Conservation (phyloP, 805 yeast species). For the Ogataea saltuana region DNA sequence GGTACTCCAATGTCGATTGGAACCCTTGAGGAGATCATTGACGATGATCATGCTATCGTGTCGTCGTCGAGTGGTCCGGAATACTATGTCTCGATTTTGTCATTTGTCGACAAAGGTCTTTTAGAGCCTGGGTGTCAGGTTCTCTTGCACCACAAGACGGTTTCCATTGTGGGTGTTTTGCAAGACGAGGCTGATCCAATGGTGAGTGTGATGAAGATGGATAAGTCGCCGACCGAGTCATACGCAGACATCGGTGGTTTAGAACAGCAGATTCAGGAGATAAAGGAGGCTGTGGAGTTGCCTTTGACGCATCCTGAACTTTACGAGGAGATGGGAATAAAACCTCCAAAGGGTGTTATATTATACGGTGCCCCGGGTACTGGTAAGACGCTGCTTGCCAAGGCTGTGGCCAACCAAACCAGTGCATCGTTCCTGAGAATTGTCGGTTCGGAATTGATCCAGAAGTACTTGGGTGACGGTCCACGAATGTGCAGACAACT, state of each 20-base stretch:
- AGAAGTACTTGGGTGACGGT: slow-evolving; percentile 96
- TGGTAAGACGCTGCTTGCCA: slow-evolving; percentile 97
- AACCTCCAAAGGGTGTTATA: slow-evolving; percentile 97
- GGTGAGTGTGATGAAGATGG: slow-evolving; percentile 96
- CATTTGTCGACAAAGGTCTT: slow-evolving; percentile 94
- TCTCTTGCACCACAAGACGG: slow-evolving; percentile 91
- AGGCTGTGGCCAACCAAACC: slow-evolving; percentile 98
- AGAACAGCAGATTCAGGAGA: slow-evolving; percentile 94
- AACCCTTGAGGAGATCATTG: slow-evolving; percentile 93
- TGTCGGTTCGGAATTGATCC: slow-evolving; percentile 96
- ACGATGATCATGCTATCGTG: slow-evolving; percentile 98
- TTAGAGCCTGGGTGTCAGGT: slow-evolving; percentile 98
- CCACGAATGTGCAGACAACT: slow-evolving; percentile 92
- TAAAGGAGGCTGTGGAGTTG: slow-evolving; percentile 93
- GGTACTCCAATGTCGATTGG: slow-evolving; percentile 97
- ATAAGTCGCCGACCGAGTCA: slow-evolving; percentile 95
- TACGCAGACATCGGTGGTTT: slow-evolving; percentile 98
- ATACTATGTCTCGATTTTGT: slow-evolving; percentile 91
- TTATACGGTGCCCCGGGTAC: slow-evolving; percentile 99
- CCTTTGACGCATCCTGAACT: slow-evolving; percentile 95
- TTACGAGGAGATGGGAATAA: slow-evolving; percentile 96
- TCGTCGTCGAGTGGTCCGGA: slow-evolving; percentile 96
- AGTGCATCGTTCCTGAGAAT: slow-evolving; percentile 94
- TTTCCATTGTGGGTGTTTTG: slow-evolving; percentile 94
- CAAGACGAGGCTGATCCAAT: slow-evolving; percentile 98